A percentile compares a stretch with the other conserved stretches of the same genome.
Evolutionary conservation across 345 rosid species (phyloP).

Genomic region (Camelina laxa): DNA sequence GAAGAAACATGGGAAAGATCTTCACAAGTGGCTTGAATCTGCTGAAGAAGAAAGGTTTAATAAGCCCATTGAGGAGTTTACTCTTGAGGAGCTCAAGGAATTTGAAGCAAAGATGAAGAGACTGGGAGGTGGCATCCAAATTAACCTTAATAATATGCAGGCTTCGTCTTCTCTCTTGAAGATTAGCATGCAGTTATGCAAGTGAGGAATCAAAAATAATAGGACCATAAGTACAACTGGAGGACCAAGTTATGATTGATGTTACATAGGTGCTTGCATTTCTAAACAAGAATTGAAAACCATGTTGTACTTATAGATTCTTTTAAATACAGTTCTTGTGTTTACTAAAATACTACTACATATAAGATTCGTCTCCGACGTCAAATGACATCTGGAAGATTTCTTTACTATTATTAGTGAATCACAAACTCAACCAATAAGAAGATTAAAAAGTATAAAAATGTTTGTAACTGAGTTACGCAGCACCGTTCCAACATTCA

Average conservation of each 20-base stretch:
- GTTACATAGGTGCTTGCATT: too few relatives aligned
- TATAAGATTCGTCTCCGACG: conserved; percentile 62
- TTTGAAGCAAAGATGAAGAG: conserved; percentile 20
- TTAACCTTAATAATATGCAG: conserved; percentile 16
- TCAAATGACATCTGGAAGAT: conserved; percentile 49
- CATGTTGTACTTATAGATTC: too few relatives aligned
- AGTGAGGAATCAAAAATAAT: too few relatives aligned
- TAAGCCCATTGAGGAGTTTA: conserved; percentile 35
- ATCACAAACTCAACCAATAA: neutral
- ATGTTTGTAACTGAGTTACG: too few relatives aligned
- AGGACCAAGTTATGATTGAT: too few relatives aligned
- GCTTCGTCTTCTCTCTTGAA: conserved; percentile 34
- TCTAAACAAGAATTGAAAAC: too few relatives aligned
- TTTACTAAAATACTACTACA: conserved; percentile 37
- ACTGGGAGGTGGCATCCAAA: neutral
- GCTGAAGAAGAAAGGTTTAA: conserved; percentile 37
- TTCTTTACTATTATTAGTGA: conserved; percentile 41
- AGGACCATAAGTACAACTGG: too few relatives aligned
- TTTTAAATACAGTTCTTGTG: conserved; percentile 59
- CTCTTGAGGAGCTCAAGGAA: conserved; percentile 34
- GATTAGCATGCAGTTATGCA: too few relatives aligned
- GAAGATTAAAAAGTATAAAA: conserved; percentile 35
- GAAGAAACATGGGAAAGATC: conserved; percentile 39
- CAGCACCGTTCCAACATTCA: too few relatives aligned
- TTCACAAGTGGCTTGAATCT: conserved; percentile 34